Conservation (phyloP, 2,329 filamentous ascomycete genomes). For the Chaetomiaceae sp. region DNA sequence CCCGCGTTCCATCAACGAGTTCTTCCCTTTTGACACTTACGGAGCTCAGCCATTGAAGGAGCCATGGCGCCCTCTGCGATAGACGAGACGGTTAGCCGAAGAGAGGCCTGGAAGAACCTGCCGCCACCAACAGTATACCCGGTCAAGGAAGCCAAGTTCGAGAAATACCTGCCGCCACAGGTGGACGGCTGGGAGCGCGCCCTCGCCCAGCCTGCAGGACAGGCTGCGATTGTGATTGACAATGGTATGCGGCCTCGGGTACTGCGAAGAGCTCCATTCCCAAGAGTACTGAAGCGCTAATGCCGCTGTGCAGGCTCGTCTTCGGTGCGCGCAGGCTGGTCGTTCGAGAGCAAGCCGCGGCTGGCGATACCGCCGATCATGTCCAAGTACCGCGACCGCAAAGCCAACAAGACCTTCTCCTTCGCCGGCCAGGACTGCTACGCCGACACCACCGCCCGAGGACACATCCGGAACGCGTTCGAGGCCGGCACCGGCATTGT, state of each 20-base stretch:
- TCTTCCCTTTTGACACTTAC: not conserved
- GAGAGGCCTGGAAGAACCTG: slow-evolving; percentile 41
- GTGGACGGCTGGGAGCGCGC: slow-evolving; percentile 69
- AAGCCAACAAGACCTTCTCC: slow-evolving; percentile 83
- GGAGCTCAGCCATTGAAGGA: not conserved
- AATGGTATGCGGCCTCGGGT: slow-evolving; percentile 63
- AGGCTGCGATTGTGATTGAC: slow-evolving; percentile 89
- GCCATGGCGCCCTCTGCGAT: slow-evolving; percentile 52
- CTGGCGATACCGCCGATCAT: slow-evolving; percentile 82
- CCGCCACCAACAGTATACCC: slow-evolving; percentile 54
- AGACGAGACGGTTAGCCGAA: slow-evolving; percentile 39
- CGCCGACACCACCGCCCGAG: slow-evolving; percentile 85
- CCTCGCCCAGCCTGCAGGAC: slow-evolving; percentile 47
- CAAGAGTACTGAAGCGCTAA: slow-evolving; percentile 20
- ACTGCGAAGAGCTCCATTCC: not conserved
- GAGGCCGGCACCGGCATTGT: slow-evolving; percentile 87
- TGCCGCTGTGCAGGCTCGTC: slow-evolving; percentile 64
- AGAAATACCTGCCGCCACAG: slow-evolving; percentile 49
- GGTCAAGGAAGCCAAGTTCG: slow-evolving; percentile 60
- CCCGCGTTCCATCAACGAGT: not conserved
- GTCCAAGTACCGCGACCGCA: slow-evolving; percentile 92
- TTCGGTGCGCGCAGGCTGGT: slow-evolving; percentile 89
- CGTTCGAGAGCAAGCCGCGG: slow-evolving; percentile 78
- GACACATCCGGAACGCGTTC: slow-evolving; percentile 86
- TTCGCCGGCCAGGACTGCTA: slow-evolving; percentile 93